Evolutionary conservation across 345 rosid genomes (phyloP), one percentile per base, ranked within the genome.

Genomic region (Rhodomyrtus tomentosa): DNA sequence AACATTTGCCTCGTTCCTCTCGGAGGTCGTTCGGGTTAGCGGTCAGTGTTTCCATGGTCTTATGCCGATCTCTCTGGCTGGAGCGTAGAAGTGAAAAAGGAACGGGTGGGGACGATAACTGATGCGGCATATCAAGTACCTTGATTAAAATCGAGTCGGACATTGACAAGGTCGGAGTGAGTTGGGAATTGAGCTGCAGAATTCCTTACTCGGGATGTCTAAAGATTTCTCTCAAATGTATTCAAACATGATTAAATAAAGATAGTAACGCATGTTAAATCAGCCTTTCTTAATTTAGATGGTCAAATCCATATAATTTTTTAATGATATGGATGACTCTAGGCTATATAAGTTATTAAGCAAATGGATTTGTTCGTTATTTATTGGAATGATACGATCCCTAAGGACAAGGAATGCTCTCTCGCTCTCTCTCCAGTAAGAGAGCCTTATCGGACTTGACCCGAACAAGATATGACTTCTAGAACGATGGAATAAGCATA

Each of bases 361-460:
- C 5, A 62, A 62, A 59, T 0, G 20, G 1, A 59, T 27, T 1
- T 1, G 2, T 14, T 1, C 9, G 2, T 0, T 3, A 0, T 59
- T 27, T 7, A 27, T 13, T 58, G 18, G 25, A 62, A 2, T 29
- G 12, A 16, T 32, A 29, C 32, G 42, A 32, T 62, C 42, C 20
- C 3, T 8, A 24, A 32, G 24, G 9, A 32, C 22, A 16, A 1
- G 3, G 12, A 62, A 32, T 62, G 3, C 4, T 7, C 18, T 4
- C 4, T 18, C 5, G 6, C 32, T 1, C 4, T 7, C 18, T 4
- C 4, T 18, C 5, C 3, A 4, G 0, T 4, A 4, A 32, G 12
- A 62, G 22, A 62, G 12, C 42, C 24, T 4, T 4, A 0, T 2
- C 3, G 0, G 5, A 16, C 42, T 62, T 20, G 55, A 20, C 2